Evolutionary conservation across 345 rosid species (phyloP).

Genomic region (Carallia brachiata): DNA sequence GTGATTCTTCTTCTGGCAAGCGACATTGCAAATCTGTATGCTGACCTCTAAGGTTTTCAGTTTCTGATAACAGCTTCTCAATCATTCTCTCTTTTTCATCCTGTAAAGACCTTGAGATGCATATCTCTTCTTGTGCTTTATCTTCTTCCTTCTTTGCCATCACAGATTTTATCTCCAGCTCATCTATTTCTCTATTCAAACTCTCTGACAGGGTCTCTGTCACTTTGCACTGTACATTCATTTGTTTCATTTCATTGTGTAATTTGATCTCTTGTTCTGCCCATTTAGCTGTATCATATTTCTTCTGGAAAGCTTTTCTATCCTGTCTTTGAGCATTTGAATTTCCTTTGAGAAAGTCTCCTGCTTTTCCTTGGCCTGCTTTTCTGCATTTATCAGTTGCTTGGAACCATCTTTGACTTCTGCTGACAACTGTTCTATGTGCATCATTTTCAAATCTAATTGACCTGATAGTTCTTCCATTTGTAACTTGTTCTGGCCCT

Average conservation of each 20-base stretch:
- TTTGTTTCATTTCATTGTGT: slow-evolving; percentile 30
- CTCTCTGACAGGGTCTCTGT: slow-evolving; percentile 41
- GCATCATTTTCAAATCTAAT: slow-evolving; percentile 21
- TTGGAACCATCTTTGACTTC: slow-evolving; percentile 15
- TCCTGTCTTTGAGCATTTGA: slow-evolving; percentile 43
- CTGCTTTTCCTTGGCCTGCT: slow-evolving; percentile 27
- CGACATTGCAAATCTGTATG: slow-evolving; percentile 44
- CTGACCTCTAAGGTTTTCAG: slow-evolving; percentile 45
- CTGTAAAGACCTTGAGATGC: slow-evolving; percentile 38
- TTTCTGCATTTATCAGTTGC: slow-evolving; percentile 9
- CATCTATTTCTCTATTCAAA: slow-evolving; percentile 57
- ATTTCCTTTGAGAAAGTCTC: slow-evolving; percentile 51
- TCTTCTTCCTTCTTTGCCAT: slow-evolving; percentile 53
- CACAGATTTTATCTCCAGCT: slow-evolving; percentile 39
- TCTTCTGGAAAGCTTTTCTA: slow-evolving; percentile 35
- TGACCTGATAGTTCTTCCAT: slow-evolving; percentile 19
- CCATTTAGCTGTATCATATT: slow-evolving; percentile 17
- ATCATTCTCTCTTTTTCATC: slow-evolving; percentile 56
- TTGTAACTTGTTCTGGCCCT: slow-evolving; percentile 16
- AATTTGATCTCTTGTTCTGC: slow-evolving; percentile 31
- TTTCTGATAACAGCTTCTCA: slow-evolving; percentile 43
- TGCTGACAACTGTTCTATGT: slow-evolving; percentile 16
- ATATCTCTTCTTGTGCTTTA: slow-evolving; percentile 47
- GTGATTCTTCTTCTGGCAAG: slow-evolving; percentile 52
- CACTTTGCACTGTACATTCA: slow-evolving; percentile 38